These are phyloP conservation scores for Apiospora koreana DNA, from an alignment of 2,329 filamentous ascomycete genomes.

Conservation along the genomic window DNA sequence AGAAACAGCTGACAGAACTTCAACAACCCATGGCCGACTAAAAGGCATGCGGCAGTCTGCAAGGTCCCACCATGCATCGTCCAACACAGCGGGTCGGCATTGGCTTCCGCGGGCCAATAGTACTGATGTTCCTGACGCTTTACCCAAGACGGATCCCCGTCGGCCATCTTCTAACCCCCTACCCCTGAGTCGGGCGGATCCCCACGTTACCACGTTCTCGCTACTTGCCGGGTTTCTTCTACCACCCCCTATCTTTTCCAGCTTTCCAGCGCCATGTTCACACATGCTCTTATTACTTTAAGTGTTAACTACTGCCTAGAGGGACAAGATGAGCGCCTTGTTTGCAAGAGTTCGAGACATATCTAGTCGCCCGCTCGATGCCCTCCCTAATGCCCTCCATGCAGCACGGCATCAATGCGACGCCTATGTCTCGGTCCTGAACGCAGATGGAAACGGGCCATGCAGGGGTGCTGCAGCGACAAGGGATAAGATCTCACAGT, in stretches of 20 bases:
- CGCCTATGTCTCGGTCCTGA: background rate
- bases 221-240: slow-evolving; percentile 5
- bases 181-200: background rate
- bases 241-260: slow-evolving; percentile 1
- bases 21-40: background rate
- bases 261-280: background rate
- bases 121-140: slow-evolving; percentile 40
- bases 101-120: slow-evolving; percentile 42
- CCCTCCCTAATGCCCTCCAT: background rate
- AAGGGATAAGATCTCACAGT: background rate
- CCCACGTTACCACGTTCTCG: background rate
- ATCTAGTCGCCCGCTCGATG: background rate
- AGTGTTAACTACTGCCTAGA: too few relatives aligned
- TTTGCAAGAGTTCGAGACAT: background rate
- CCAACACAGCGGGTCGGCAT: slow-evolving; percentile 32
- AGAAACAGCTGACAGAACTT: background rate
- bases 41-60: slow-evolving; percentile 1
- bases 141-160: slow-evolving; percentile 19
- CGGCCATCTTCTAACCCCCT: background rate
- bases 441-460: background rate
- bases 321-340: background rate
- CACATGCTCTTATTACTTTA: background rate
- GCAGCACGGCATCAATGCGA: background rate
- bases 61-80: slow-evolving; percentile 14
- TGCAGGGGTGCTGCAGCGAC: slow-evolving; percentile 6